Conservation (phyloP, 148 eudicot species). For the Cornus suecica region DNA sequence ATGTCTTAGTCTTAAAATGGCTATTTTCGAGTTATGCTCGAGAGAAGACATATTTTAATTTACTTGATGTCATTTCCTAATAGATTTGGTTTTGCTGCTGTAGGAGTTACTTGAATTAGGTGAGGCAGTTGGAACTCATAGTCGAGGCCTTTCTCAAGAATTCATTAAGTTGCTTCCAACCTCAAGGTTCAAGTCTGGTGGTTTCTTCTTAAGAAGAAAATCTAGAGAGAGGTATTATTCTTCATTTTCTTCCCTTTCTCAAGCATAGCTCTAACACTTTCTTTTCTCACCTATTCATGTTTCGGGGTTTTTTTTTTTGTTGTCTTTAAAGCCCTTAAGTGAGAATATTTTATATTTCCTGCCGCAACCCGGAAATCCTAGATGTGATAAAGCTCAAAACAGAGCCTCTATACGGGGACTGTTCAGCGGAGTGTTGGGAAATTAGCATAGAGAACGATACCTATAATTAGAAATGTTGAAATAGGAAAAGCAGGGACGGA, state of each 20-base stretch:
- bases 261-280: neutral
- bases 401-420: neutral
- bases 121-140: slow-evolving; percentile 72
- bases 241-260: neutral
- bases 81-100: slow-evolving; percentile 9
- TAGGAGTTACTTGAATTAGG: slow-evolving; percentile 77
- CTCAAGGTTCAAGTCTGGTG: slow-evolving; percentile 61
- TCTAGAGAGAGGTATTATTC: slow-evolving; percentile 52
- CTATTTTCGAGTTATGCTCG: neutral
- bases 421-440: neutral
- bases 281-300: neutral
- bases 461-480: neutral
- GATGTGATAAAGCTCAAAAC: neutral
- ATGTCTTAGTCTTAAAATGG: neutral
- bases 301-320: neutral
- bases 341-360: neutral
- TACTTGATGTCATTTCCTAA: neutral
- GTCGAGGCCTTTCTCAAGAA: slow-evolving; percentile 67
- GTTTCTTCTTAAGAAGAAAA: slow-evolving; percentile 66
- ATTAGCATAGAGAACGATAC: neutral
- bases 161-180: slow-evolving; percentile 66
- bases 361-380: neutral
- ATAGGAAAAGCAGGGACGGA: neutral
- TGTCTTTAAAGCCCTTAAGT: neutral
- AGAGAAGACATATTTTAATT: neutral